Evolutionary conservation across 108 stramenopile species (phyloP), one percentile per base, ranked within the genome.

Genomic region (Parmales sp.): DNA sequence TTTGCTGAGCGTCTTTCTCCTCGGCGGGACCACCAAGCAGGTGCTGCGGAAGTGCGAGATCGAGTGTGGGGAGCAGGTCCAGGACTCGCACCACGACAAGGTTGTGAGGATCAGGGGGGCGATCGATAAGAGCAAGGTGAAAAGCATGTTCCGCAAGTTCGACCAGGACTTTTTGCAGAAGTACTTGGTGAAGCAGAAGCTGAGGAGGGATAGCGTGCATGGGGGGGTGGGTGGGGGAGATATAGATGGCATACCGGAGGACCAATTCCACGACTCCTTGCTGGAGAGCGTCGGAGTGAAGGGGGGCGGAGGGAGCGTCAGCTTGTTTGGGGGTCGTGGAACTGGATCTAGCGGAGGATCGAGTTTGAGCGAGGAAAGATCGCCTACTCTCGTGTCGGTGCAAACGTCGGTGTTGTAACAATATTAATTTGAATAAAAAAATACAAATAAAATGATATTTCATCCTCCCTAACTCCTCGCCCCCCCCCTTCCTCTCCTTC

Each of bases 1-100:
- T 36, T 11, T 72, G 0, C 39, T 72, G 48, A 64, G 65, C 31
- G 65, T 72, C 45, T 66, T 72, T 51, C 2, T 66, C 20, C 43
- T 50, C 7, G 69, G 69, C 3, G 60, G 60, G 1, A 36, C 60
- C 25, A 70, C 34, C 69, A 63, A 48, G 37, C 37, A 11, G 9
- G 6, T 63, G 16, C 60, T 70, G 3, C 19, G 26, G 45, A 37
- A 45, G 34, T 18, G 63, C 37, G 60, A 39, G 1, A 45, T 70
- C 26, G 50, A 38, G 16, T 49, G 19, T 2, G 67, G 67, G 19
- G n/a, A n/a, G n/a, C n/a, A n/a, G n/a, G 67, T 68, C 31, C 1
- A 1, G 16, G 54, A 60, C 54, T 13, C 54, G 31, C 54, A 60
- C 54, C 31, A 60, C 31, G 54, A 60, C 2, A 28, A 60, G 31